Evolutionary conservation across 306 rosid species (phyloP), one percentile per base, ranked within the genome.

Genomic region (Calophaca sinica): DNA sequence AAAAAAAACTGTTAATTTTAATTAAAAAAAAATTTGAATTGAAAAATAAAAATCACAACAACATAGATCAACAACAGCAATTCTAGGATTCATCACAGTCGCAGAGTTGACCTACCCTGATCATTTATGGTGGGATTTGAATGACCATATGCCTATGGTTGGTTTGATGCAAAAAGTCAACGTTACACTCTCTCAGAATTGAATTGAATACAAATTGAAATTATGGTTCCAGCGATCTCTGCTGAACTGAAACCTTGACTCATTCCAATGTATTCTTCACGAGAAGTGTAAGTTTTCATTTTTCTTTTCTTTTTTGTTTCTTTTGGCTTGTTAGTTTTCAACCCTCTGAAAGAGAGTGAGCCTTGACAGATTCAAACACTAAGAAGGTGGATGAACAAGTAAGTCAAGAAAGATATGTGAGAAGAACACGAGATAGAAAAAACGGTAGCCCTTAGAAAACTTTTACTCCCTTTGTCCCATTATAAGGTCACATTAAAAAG

Each of bases 21-120:
- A 20, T 5, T 2, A 4, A 58, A 7, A 4, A 38, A 15, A 62
- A 41, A 51, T 33, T 33, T 33, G 36, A 33, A 33, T 33, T 33
- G 36, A 41, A 51, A 3, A 26, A 14, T 4, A 55, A 29, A 1
- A 36, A 29, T 7, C 7, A 73, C 11, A 46, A 46, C 32, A 64
- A 28, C 44, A 74, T n/a, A n/a, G n/a, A n/a, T n/a, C 11, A 46
- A 46, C 32, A 64, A 28, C 44, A 74, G 63, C 75, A 76, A 73
- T 70, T 77, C 74, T 78, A 72, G 90, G 89, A 82, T 68, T 84
- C 73, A 42, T 81, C 82, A 53, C 81, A 83, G 60, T 36, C 48
- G n/a, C 29, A 67, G 89, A 81, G 88, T 90, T 88, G 96, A 88
- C 89, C 85, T 71, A 53, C 70, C 32, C 7, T 62, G 46, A 29